A percentile compares a stretch with the other conserved stretches of the same genome.
phyloP scores from a whole-genome alignment of 495 filamentous ascomycete genomes.

The Penicillium argentinense region DNA sequence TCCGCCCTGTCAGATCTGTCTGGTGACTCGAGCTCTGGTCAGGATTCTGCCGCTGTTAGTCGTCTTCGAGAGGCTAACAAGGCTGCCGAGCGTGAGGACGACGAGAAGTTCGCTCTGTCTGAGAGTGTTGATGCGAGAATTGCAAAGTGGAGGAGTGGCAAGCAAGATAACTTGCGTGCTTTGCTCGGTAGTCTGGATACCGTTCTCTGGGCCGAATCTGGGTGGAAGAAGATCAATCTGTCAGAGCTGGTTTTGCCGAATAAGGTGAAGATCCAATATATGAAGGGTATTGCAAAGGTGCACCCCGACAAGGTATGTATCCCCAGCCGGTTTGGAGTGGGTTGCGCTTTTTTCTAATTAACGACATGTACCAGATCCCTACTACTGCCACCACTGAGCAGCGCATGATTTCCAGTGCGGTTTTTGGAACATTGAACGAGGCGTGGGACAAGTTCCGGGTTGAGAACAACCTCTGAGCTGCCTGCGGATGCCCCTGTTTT shows the following conservation, averaged over 20 bases:
- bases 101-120: constrained; percentile 86
- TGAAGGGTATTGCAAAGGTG: constrained; percentile 98
- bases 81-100: constrained; percentile 78
- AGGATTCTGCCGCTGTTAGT: constrained; percentile 63
- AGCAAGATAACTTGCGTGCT: constrained; percentile 88
- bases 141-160: constrained; percentile 77
- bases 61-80: constrained; percentile 78
- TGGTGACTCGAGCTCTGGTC: constrained; percentile 19
- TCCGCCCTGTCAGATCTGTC: constrained; percentile 53
- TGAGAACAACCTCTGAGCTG: constrained; percentile 65
- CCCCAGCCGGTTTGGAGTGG: background rate
- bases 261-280: constrained; percentile 95
- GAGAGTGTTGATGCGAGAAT: constrained; percentile 81
- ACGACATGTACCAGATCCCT: constrained; percentile 59
- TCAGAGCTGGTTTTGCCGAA: constrained; percentile 84
- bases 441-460: constrained; percentile 97
- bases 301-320: constrained; percentile 93
- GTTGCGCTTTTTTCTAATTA: background rate
- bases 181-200: constrained; percentile 83
- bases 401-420: constrained; percentile 83
- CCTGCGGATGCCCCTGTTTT: too few relatives aligned
- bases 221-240: constrained; percentile 97
- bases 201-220: constrained; percentile 86
- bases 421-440: constrained; percentile 93
- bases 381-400: constrained; percentile 91